These are phyloP conservation scores for Calocybe gangraenosa DNA, from an alignment of 768 basidiomycete genomes.

Conservation along the genomic window DNA sequence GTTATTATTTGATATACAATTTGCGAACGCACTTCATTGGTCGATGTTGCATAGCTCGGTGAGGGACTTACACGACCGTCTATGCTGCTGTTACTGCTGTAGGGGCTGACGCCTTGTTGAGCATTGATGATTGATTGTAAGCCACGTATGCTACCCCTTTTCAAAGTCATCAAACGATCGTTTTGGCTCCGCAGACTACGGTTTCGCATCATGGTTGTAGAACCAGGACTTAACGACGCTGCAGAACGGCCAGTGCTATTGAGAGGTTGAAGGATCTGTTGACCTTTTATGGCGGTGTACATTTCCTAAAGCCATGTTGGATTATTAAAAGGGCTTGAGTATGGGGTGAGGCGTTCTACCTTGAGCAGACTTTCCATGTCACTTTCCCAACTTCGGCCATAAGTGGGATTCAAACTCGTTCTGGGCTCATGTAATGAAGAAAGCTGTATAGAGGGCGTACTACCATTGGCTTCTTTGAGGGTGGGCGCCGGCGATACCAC, in stretches of 20 bases:
- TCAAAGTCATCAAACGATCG: conserved; percentile 72
- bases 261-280: conserved; percentile 85
- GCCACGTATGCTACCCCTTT: conserved; percentile 90
- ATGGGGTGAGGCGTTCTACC: conserved; percentile 35
- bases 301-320: conserved; percentile 63
- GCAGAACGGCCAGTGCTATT: conserved; percentile 45
- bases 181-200: conserved; percentile 68
- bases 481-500: conserved; percentile 37
- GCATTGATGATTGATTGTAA: conserved; percentile 72
- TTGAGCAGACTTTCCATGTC: conserved; percentile 88
- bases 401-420: conserved; percentile 30
- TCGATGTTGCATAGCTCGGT: conserved; percentile 88
- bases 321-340: not conserved
- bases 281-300: conserved; percentile 86
- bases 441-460: conserved; percentile 60
- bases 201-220: conserved; percentile 50
- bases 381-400: conserved; percentile 73
- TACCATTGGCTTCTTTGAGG: conserved; percentile 47
- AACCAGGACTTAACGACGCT: conserved; percentile 57
- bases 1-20: not conserved
- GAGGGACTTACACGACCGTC: conserved; percentile 93
- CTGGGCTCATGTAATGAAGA: conserved; percentile 36
- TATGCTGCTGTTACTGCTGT: conserved; percentile 77
- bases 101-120: conserved; percentile 69
- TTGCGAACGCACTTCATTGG: conserved; percentile 59